Evolutionary conservation across 2,329 filamentous ascomycete species (phyloP), one percentile per base, ranked within the genome.

Genomic region (Ascochyta koolunga): DNA sequence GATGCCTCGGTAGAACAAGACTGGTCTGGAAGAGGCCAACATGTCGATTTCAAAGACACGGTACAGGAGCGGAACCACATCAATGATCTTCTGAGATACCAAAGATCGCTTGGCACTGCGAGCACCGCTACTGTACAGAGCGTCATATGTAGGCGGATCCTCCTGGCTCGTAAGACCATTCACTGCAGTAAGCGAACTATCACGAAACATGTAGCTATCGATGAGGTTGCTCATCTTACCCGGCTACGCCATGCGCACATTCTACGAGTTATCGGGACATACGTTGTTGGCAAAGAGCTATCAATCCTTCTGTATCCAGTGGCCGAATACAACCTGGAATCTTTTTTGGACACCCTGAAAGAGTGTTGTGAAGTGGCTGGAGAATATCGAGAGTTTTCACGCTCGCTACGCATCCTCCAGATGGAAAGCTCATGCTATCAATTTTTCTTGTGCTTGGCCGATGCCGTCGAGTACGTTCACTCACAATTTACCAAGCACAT

Each of bases 401-500:
- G n/a, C n/a, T n/a, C n/a, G n/a, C n/a, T n/a, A n/a, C n/a, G n/a
- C n/a, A n/a, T n/a, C n/a, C n/a, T n/a, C n/a, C n/a, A n/a, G n/a
- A n/a, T n/a, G n/a, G n/a, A n/a, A n/a, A n/a, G n/a, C n/a, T n/a
- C n/a, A n/a, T 8, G 22, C 22, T 24, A 24, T 24, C 4, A 4
- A 24, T 56, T 54, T 32, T 52, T 57, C 22, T 35, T 32, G 5
- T 69, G 67, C 32, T 42, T 68, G 0, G 24, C 50, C 1, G 58
- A 54, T 6, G 54, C 58, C 1, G 19, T 65, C 2, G 7, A 13
- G 2, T 65, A 50, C 32, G 62, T 69, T 3, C 67, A 68, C 35
- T 11, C 21, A 2, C 29, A 49, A 0, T 35, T 42, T 9, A 45
- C 63, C 4, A 68, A 66, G 27, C 67, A 69, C 45, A 63, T 64